Base-by-base conservation (phyloP, 495 filamentous ascomycete species). In the Penicillium chermesinum region DNA sequence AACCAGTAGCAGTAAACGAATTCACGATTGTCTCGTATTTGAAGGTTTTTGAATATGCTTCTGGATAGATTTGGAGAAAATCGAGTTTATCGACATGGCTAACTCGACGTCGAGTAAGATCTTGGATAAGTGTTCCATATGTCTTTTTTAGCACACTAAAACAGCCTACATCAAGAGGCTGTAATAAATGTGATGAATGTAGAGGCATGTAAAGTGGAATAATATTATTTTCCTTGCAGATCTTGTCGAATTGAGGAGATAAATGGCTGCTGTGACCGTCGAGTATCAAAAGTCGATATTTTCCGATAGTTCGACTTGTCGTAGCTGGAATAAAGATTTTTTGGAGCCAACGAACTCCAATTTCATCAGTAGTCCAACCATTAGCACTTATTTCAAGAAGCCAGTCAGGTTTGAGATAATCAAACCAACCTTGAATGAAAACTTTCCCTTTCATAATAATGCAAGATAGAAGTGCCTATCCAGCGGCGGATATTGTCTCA, bases 141-240 rank as follows among this genome's bases (percentile, higher is more conserved):
- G 1, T 33, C 4, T 30, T 5, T 30, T 30, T 30, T 10, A 30
- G 10, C 5, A 30, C 10, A 30, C 25, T 30, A 30, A 14, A 18
- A 44, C 44, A n/a, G 46, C 42, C 2, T 16, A 47, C 20, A 30
- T 30, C 10, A 30, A 30, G 25, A 63, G 59, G 62, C 39, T 69
- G 53, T 17, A 61, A 47, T 2, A 55, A 42, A 39, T 67, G 38
- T 12, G 61, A 62, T 30, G 25, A 5, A 10, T 30, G 25, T 5
- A 10, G 4, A 30, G 25, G 25, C 10, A 30, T 30, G 10, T 30
- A 30, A 5, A 30, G 10, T 30, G 10, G 25, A 30, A 30, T 30
- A 30, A 30, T 30, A 30, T 30, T 30, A 10, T 30, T 5, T 5
- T 5, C 10, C 4, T 30, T 30, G 10, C 25, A 30, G 5, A 30